Evolutionary conservation across 2,329 filamentous ascomycete genomes (phyloP), one percentile per base, ranked within the genome.

Genomic region (Drechslerella coelobrocha): DNA sequence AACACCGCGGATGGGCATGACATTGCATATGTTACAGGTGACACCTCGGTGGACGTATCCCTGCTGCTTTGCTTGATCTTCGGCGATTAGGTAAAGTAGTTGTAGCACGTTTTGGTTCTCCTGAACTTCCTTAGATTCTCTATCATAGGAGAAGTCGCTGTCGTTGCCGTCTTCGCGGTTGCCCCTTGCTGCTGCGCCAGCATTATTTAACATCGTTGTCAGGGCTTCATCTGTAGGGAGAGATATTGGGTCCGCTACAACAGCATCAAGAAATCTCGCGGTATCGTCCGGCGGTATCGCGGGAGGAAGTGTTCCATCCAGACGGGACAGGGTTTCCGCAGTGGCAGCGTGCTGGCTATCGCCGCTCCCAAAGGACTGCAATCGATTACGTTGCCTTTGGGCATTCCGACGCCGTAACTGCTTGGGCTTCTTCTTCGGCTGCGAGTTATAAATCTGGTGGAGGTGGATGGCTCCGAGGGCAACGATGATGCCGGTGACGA

Each of bases 31-130:
- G 78, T 97, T 96, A 78, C 94, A 99, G 37, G 89, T 89, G 71
- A 96, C 95, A 10, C 94, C 93, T 10, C 93, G 85, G 78, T 99
- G 94, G 21, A 97, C 89, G 76, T 94, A 96, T 19, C 91, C 90
- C 77, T 94, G 93, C 55, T 90, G 85, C 61, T 88, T 86, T 0
- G 92, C 91, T 77, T 96, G 92, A 74, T 97, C 92, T 78, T 76
- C 74, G 7, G 75, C 75, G 39, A 76, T 76, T 9, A 74, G 62
- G 47, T 76, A 76, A 7, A 76, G 66, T 7, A 76, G 51, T 19
- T 75, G 75, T 5, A 76, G 34, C 19, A 76, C 59, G 41, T 76
- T 76, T 53, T 76, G 75, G 37, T 76, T 76, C 54, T 76, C 74
- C 21, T 72, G 68, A 26, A 65, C 59, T 34, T 72, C 68, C 21